Conservation (phyloP, 75 land plant species). For the Pinus tabuliformis region DNA sequence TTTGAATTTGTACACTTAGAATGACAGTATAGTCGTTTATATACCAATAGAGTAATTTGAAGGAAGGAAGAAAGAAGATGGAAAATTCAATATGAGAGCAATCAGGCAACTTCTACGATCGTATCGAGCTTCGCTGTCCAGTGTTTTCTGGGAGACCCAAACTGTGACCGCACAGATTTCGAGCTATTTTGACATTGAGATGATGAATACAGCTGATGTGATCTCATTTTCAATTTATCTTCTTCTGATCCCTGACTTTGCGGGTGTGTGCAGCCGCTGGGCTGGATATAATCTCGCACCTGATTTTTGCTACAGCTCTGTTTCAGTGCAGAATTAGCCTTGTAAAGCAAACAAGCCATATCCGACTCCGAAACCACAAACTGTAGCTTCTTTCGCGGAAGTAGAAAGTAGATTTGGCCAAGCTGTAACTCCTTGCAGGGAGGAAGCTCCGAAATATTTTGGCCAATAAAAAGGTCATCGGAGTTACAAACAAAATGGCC, state of each 20-base stretch:
- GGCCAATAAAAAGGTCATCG: constrained; percentile 31
- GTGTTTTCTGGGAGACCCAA: neutral
- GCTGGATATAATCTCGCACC: neutral
- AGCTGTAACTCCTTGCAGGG: constrained; percentile 16
- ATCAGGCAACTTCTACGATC: neutral
- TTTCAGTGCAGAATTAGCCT: constrained; percentile 25
- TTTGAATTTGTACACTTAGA: too few relatives aligned
- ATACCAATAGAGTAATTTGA: too few relatives aligned
- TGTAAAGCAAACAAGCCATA: constrained; percentile 44
- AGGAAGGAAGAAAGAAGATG: too few relatives aligned
- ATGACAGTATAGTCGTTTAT: too few relatives aligned
- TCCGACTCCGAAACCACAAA: constrained; percentile 23
- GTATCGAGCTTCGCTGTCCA: neutral
- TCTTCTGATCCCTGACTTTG: neutral
- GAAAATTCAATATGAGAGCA: too few relatives aligned
- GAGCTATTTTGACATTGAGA: neutral
- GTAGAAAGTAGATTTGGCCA: constrained; percentile 49
- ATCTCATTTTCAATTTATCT: too few relatives aligned
- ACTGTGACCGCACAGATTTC: too few relatives aligned
- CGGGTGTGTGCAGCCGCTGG: neutral
- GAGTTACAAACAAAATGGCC: constrained; percentile 35
- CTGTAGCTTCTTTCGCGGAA: constrained; percentile 29
- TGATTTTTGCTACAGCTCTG: neutral
- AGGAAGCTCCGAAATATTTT: constrained; percentile 28
- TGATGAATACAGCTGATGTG: neutral